Evolutionary conservation across 139 green algal species (phyloP).

Genomic region (Tetraselmis striata): DNA sequence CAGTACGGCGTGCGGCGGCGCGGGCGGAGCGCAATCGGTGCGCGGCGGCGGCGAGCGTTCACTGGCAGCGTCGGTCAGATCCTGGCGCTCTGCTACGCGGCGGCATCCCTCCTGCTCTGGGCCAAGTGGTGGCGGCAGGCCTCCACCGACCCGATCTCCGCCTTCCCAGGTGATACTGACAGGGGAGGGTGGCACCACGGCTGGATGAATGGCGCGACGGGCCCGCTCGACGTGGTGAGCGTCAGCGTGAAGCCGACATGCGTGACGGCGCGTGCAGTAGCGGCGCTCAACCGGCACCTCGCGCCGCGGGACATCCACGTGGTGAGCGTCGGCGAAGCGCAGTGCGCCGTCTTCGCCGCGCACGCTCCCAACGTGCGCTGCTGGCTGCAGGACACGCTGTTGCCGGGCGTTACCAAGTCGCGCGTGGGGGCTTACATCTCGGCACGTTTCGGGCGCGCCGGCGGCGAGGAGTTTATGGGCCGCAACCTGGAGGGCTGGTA

Average conservation of each 20-base stretch:
- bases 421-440: slow-evolving; percentile 8
- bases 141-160: background rate
- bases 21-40: background rate
- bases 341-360: slow-evolving; percentile 17
- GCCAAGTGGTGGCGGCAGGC: background rate
- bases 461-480: slow-evolving; percentile 22
- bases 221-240: background rate
- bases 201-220: background rate
- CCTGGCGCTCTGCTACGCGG: background rate
- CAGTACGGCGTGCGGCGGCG: too few species aligned
- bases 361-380: slow-evolving; percentile 29
- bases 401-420: slow-evolving; percentile 17
- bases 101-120: background rate
- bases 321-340: slow-evolving; percentile 12
- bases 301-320: slow-evolving; percentile 25
- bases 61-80: too few species aligned
- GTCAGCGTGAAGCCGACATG: slow-evolving; percentile 31
- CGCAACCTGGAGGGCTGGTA: slow-evolving; percentile 32
- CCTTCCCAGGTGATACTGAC: too few species aligned
- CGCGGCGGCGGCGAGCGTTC: background rate
- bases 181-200: background rate
- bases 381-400: slow-evolving; percentile 12
- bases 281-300: slow-evolving; percentile 19
- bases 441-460: slow-evolving; percentile 2
- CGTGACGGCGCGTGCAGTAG: slow-evolving; percentile 20